A percentile compares a stretch with the other conserved stretches of the same genome.
These are phyloP conservation scores for Rhodotorula diobovata DNA, from an alignment of 768 basidiomycete species.

Conservation along the genomic window DNA sequence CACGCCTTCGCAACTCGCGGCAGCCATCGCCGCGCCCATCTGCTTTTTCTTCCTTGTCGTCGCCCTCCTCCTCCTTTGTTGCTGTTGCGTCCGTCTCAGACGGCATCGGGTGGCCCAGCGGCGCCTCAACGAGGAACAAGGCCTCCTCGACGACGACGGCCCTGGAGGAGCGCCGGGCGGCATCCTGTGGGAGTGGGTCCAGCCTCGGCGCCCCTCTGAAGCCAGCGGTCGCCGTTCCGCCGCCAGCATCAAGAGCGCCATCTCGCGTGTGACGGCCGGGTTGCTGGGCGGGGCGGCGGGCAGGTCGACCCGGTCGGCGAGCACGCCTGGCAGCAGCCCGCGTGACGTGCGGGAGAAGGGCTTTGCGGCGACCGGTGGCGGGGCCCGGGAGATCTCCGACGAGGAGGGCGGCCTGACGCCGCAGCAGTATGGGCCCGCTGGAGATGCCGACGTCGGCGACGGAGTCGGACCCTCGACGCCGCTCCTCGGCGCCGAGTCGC, in stretches of 20 bases:
- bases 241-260: slow-evolving; percentile 1
- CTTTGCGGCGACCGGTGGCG: not conserved
- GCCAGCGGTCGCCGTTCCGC: not conserved
- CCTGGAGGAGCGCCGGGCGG: not conserved
- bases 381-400: not conserved
- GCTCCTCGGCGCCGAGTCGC: not conserved
- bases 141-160: not conserved
- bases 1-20: slow-evolving; percentile 24
- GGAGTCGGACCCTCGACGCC: not conserved
- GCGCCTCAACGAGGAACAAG: not conserved
- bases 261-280: slow-evolving; percentile 1
- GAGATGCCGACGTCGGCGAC: not conserved
- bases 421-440: not conserved
- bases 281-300: not conserved
- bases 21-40: slow-evolving; percentile 25
- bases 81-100: slow-evolving; percentile 1
- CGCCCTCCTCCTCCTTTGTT: not conserved
- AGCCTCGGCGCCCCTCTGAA: not conserved
- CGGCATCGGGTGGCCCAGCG: not conserved
- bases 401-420: not conserved
- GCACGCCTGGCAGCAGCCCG: not conserved
- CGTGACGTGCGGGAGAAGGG: not conserved
- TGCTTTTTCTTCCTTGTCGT: slow-evolving; percentile 17
- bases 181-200: slow-evolving; percentile 6
- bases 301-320: not conserved